A percentile compares a stretch with the other conserved stretches of the same genome.
Evolutionary conservation across 2,329 filamentous ascomycete species (phyloP).

Genomic region (Aureobasidium leucospermi): DNA sequence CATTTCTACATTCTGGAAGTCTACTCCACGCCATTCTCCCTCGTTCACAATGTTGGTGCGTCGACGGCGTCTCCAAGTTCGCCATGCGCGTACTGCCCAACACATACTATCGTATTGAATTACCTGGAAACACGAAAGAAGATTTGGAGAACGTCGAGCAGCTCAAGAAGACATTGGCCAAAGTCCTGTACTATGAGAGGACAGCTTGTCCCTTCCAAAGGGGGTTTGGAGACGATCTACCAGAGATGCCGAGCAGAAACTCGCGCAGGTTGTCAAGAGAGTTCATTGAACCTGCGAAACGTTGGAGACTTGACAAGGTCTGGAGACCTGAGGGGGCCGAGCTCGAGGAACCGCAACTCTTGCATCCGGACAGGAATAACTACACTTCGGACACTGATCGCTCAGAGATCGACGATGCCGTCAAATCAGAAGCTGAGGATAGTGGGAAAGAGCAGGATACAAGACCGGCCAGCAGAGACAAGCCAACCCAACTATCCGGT

Average conservation of each 20-base stretch:
- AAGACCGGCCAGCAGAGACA: background rate
- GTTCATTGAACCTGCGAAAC: constrained; percentile 49
- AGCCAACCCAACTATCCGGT: background rate
- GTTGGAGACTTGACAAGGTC: constrained; percentile 40
- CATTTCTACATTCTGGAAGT: constrained; percentile 78
- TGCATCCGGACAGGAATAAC: background rate
- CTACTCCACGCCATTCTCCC: constrained; percentile 81
- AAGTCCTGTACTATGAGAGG: constrained; percentile 76
- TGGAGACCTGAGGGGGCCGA: constrained; percentile 39
- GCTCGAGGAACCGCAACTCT: constrained; percentile 12
- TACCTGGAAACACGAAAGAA: constrained; percentile 59
- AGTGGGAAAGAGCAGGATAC: background rate
- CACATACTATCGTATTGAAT: constrained; percentile 84
- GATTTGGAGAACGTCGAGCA: constrained; percentile 58
- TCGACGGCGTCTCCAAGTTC: constrained; percentile 76
- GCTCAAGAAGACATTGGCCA: constrained; percentile 61
- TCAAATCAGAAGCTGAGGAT: background rate
- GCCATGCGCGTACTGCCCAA: constrained; percentile 78
- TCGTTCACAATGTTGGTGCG: constrained; percentile 89
- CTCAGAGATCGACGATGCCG: background rate
- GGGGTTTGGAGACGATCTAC: constrained; percentile 66
- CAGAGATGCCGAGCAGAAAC: constrained; percentile 57
- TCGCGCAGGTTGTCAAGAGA: constrained; percentile 63
- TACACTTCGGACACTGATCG: background rate
- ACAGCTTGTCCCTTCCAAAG: constrained; percentile 80